Conservation (phyloP, 306 rosid genomes). For the Ormosia emarginata region DNA sequence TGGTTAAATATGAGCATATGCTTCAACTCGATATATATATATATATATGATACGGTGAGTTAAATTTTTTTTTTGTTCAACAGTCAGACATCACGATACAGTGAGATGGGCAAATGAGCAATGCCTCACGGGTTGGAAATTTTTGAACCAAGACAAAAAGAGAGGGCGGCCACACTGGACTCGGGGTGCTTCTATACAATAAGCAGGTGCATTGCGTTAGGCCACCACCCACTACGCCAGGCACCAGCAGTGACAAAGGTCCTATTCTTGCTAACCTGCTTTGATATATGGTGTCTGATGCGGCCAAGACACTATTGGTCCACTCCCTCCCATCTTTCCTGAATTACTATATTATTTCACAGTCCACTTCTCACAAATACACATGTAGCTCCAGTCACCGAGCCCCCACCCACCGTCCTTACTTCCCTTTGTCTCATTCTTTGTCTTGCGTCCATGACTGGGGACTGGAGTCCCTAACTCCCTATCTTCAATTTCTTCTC, state of each 20-base stretch:
- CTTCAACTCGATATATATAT: no score
- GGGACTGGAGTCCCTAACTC: background rate
- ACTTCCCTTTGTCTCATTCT: background rate
- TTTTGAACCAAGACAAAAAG: background rate
- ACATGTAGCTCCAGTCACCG: background rate
- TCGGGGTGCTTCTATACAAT: background rate
- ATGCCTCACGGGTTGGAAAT: background rate
- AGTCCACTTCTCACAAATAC: background rate
- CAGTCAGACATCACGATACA: no score
- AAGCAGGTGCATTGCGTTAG: background rate
- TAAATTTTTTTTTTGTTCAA: no score
- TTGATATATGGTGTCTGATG: constrained; percentile 19
- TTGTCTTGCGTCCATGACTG: background rate
- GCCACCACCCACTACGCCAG: constrained; percentile 16
- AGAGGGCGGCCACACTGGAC: background rate
- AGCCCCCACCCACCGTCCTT: background rate
- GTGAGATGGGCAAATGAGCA: no score
- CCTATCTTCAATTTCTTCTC: background rate
- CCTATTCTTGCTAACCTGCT: background rate
- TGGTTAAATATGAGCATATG: no score
- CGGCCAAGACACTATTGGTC: constrained; percentile 26
- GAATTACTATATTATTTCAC: background rate
- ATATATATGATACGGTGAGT: no score
- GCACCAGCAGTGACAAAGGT: background rate
- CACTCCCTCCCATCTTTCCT: background rate